Conservation (phyloP, 2,329 filamentous ascomycete species). For the Alternaria sp. region DNA sequence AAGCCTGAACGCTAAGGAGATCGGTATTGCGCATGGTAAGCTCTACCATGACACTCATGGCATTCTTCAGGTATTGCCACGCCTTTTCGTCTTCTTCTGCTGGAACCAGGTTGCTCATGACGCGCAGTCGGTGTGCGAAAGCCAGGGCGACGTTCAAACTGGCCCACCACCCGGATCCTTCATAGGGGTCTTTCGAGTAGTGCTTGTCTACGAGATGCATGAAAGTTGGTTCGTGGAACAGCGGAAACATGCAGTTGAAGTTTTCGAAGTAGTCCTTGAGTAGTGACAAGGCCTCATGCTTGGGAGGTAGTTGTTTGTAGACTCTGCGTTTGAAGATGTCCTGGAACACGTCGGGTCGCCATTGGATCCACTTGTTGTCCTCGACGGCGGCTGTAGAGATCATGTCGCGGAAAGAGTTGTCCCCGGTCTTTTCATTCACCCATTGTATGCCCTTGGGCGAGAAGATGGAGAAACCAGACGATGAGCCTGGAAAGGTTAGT, state of each 20-base stretch:
- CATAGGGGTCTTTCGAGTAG: slow-evolving; percentile 90
- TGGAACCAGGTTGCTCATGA: slow-evolving; percentile 93
- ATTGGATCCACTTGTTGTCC: slow-evolving; percentile 95
- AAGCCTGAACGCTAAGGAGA: slow-evolving; percentile 89
- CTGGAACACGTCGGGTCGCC: slow-evolving; percentile 97
- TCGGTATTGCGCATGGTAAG: slow-evolving; percentile 96
- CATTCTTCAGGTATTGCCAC: slow-evolving; percentile 96
- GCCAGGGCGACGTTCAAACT: slow-evolving; percentile 92
- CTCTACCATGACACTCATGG: slow-evolving; percentile 91
- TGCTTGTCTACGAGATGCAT: slow-evolving; percentile 97
- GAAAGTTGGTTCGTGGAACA: slow-evolving; percentile 97
- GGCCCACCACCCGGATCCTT: slow-evolving; percentile 98
- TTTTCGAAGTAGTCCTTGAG: slow-evolving; percentile 97
- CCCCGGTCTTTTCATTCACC: slow-evolving; percentile 98
- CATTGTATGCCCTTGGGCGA: slow-evolving; percentile 97
- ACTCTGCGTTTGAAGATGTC: slow-evolving; percentile 88
- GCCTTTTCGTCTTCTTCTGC: slow-evolving; percentile 93
- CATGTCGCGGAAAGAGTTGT: slow-evolving; percentile 93
- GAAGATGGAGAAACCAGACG: slow-evolving; percentile 98
- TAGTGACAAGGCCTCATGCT: slow-evolving; percentile 85
- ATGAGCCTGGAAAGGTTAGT: slow-evolving; percentile 71
- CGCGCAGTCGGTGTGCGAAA: slow-evolving; percentile 89
- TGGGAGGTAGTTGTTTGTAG: slow-evolving; percentile 83
- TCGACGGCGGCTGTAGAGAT: slow-evolving; percentile 87
- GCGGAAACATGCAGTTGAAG: slow-evolving; percentile 98